phyloP scores from a whole-genome alignment of 257 asterid species.

The Thymus quinquecostatus region DNA sequence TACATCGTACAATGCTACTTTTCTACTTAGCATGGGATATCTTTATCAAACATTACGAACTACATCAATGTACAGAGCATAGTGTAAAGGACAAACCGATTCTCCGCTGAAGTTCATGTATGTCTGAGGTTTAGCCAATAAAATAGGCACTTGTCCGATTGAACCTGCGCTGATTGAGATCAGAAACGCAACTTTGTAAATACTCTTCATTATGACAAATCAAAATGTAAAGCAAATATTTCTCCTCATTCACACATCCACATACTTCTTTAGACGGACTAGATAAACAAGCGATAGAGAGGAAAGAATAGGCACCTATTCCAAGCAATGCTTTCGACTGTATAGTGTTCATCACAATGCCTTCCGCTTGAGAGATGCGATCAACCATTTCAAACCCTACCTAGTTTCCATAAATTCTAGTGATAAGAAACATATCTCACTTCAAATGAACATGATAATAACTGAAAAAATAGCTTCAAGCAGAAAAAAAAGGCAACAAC shows the following conservation, averaged over 20 bases:
- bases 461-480: constrained; percentile 18
- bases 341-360: constrained; percentile 85
- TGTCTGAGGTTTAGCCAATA: constrained; percentile 91
- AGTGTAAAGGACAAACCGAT: constrained; percentile 57
- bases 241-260: neutral
- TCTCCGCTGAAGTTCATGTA: constrained; percentile 97
- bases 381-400: constrained; percentile 97
- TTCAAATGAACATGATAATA: neutral
- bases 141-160: constrained; percentile 81
- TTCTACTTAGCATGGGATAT: constrained; percentile 13
- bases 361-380: constrained; percentile 71
- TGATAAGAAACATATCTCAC: constrained; percentile 22
- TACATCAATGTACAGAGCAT: neutral
- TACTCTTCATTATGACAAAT: neutral
- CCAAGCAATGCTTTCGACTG: constrained; percentile 92
- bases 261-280: neutral
- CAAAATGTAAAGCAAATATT: neutral
- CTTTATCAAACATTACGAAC: constrained; percentile 8
- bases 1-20: neutral
- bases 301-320: constrained; percentile 59
- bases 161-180: constrained; percentile 62
- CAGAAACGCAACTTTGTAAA: constrained; percentile 17
- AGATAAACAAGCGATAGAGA: neutral
- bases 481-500: neutral
- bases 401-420: constrained; percentile 39